phyloP scores from a whole-genome alignment of 257 asterid species.

The Solanum pimpinellifolium region DNA sequence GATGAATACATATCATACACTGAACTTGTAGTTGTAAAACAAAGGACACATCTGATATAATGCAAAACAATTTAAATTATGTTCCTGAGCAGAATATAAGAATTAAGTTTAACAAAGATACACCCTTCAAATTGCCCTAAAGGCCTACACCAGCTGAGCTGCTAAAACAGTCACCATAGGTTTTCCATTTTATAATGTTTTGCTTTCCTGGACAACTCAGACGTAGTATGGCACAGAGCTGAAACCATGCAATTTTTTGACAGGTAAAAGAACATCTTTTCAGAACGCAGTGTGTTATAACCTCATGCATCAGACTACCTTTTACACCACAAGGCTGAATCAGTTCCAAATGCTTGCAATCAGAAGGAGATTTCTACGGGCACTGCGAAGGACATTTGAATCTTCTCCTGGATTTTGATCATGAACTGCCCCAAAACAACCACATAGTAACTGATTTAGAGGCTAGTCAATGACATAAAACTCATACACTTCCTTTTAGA shows the following conservation, averaged over 20 bases:
- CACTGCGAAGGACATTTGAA: not conserved
- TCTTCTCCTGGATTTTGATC: not conserved
- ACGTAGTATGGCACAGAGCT: not conserved
- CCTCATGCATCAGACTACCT: not conserved
- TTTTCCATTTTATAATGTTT: not conserved
- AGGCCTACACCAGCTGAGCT: not conserved
- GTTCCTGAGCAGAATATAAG: not conserved
- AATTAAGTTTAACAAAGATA: not conserved
- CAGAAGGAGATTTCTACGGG: not conserved
- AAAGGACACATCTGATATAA: not conserved
- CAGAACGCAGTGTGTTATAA: not conserved
- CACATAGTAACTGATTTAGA: not conserved
- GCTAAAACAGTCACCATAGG: not conserved
- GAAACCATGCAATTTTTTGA: not conserved
- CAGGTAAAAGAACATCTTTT: not conserved
- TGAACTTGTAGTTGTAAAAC: not conserved
- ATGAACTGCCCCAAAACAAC: not conserved
- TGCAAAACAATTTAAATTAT: not conserved
- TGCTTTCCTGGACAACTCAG: not conserved
- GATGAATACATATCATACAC: not conserved
- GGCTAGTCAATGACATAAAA: not conserved
- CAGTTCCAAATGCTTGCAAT: not conserved
- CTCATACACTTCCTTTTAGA: not conserved
- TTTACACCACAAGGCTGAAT: not conserved
- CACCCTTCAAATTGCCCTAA: not conserved